Base-by-base conservation (phyloP, 441 rosid species). In the Syzygium syzygioides region DNA sequence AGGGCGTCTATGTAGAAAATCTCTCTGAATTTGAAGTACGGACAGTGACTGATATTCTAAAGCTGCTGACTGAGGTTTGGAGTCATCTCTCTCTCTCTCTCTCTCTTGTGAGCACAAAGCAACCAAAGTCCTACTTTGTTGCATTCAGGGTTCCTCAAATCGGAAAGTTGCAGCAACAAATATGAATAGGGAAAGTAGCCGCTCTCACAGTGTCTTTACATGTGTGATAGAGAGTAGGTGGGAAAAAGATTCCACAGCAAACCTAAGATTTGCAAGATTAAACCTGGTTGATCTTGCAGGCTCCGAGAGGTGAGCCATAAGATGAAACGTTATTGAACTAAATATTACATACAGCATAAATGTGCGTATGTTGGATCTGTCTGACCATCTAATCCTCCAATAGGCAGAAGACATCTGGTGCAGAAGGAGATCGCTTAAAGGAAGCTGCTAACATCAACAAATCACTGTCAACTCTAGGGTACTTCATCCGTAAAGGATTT, bases 261-360 rank as follows among this genome's bases (percentile, higher is more conserved):
- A 97, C 91, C 90, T 96, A 88, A 94, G 99, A 89, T 98, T 97
- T 95, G 99, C 99, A 68, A 96, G 99, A 92, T 89, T 97, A 89
- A 98, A 98, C 93, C 94, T 98, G 76, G 99, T 98, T 88, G 99
- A 98, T 91, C 99, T 98, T 37, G 99, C 99, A 30, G 99, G 99
- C 89, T 98, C 99, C 89, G 99, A 98, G 92, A 96, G 99, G 99
- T 95, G 91, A 88, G 88, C 71, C 85, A 86, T 45, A 83, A 45
- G 84, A 79, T 64, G 79, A 88, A 56, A 86, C 32, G 48, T 86
- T 90, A 88, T 80, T 88, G 87, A 88, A 85, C 56, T 28, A 55
- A 85, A 55, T 34, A 62, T 59, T 11, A 34, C 66, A 48, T 80
- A 76, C 55, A 48, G 50, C 30, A 89, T 88, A 88, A 89, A 66